Conservation (phyloP, 805 yeast species). For the Yarrowia yakushimensis region DNA sequence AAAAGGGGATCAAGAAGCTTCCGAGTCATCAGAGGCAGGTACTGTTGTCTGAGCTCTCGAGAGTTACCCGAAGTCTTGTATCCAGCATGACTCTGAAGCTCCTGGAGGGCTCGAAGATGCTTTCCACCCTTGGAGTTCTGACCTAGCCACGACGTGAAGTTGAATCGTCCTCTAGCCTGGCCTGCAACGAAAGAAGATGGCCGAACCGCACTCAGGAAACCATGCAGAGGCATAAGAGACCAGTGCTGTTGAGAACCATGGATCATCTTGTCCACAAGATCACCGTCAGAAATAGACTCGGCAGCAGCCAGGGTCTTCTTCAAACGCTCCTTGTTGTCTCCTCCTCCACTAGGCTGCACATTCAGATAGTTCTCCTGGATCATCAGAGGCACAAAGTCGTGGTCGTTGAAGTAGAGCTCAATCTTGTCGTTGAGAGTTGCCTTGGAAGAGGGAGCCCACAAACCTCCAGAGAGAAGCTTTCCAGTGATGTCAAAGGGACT, state of each 20-base stretch:
- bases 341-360: constrained; percentile 51
- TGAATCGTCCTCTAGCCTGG: constrained; percentile 59
- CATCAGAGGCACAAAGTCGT: constrained; percentile 93
- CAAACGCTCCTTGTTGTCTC: constrained; percentile 26
- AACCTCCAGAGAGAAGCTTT: constrained; percentile 57
- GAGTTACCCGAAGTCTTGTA: constrained; percentile 74
- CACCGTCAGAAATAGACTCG: constrained; percentile 80
- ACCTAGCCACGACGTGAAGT: constrained; percentile 85
- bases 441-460: constrained; percentile 52
- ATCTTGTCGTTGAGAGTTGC: constrained; percentile 73
- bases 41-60: constrained; percentile 68
- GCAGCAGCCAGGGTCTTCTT: constrained; percentile 54
- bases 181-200: constrained; percentile 68
- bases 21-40: constrained; percentile 61
- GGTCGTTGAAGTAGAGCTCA: constrained; percentile 87
- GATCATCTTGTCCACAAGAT: constrained; percentile 73
- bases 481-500: constrained; percentile 90
- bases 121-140: constrained; percentile 83
- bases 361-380: constrained; percentile 85
- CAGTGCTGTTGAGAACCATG: constrained; percentile 92
- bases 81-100: constrained; percentile 82
- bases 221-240: constrained; percentile 91
- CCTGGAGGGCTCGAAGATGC: constrained; percentile 74
- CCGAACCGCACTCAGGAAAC: constrained; percentile 73
- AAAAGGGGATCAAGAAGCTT: constrained; percentile 59